Evolutionary conservation across 371 early-diverging fungal species (phyloP).

Genomic region (Chytridium lagenaria): DNA sequence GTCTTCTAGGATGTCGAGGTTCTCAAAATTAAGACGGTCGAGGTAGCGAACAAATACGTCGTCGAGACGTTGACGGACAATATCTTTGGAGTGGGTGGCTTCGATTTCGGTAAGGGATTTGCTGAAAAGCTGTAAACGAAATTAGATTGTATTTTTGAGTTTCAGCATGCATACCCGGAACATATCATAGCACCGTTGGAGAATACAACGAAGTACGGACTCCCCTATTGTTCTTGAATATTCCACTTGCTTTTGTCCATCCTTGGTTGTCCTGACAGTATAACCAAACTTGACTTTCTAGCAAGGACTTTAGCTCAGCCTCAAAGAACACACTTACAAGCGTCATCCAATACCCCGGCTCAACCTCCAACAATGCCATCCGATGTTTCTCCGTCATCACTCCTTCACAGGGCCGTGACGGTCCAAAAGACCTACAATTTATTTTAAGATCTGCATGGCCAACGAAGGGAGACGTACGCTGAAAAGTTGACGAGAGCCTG

Average conservation of each 20-base stretch:
- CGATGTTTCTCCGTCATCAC: constrained; percentile 77
- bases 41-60: constrained; percentile 37
- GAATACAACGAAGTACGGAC: constrained; percentile 57
- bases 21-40: constrained; percentile 27
- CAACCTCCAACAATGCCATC: constrained; percentile 70
- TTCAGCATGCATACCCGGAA: constrained; percentile 55
- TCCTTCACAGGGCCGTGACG: constrained; percentile 65
- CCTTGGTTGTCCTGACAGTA: constrained; percentile 55
- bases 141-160: background rate
- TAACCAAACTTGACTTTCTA: constrained; percentile 69
- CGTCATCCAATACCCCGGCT: constrained; percentile 78
- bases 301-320: constrained; percentile 4
- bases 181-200: constrained; percentile 67
- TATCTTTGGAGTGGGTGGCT: background rate
- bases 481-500: constrained; percentile 82
- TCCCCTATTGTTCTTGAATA: constrained; percentile 60
- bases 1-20: constrained; percentile 22
- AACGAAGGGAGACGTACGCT: constrained; percentile 52
- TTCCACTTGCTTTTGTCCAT: constrained; percentile 67
- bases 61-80: constrained; percentile 17
- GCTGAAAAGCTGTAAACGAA: constrained; percentile 4
- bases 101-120: background rate
- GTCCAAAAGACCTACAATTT: constrained; percentile 68
- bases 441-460: background rate
- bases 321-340: constrained; percentile 40